Evolutionary conservation across 164 flowering plant genomes (phyloP).

Genomic region (Amborella trichopoda): DNA sequence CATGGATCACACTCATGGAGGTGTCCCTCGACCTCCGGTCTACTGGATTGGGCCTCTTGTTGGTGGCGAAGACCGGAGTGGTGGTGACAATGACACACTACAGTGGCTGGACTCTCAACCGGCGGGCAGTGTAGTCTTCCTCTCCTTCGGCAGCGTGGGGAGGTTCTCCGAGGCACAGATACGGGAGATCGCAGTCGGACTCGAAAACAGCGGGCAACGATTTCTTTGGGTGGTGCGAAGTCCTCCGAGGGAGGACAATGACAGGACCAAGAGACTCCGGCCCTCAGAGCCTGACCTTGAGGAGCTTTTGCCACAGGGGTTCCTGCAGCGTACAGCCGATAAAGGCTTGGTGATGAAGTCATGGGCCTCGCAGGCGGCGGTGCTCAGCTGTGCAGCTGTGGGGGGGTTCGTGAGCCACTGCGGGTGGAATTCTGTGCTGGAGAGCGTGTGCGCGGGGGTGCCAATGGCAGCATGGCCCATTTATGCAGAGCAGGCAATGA

Average conservation of each 20-base stretch:
- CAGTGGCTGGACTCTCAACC: constrained; percentile 34
- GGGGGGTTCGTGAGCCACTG: constrained; percentile 26
- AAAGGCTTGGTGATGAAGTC: constrained; percentile 16
- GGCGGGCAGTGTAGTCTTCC: constrained; percentile 18
- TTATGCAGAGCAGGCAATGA: constrained; percentile 22
- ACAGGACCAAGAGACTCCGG: not conserved
- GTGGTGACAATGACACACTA: constrained; percentile 13
- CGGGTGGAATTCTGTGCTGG: constrained; percentile 28
- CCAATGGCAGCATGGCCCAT: constrained; percentile 21
- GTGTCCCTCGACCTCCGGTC: constrained; percentile 6
- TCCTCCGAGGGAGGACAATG: not conserved
- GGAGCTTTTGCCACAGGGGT: constrained; percentile 1
- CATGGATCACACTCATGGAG: not conserved
- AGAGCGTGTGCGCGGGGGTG: constrained; percentile 19
- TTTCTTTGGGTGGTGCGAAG: not conserved
- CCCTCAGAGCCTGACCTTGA: not conserved
- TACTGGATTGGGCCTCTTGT: constrained; percentile 21
- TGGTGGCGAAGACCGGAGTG: not conserved
- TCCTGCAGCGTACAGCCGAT: constrained; percentile 9
- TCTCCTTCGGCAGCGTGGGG: not conserved
- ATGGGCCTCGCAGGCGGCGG: constrained; percentile 18
- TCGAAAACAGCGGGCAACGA: not conserved
- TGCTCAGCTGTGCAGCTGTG: constrained; percentile 14
- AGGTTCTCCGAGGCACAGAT: not conserved
- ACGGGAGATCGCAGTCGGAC: not conserved